Percentiles rank a stretch among this genome's conserved stretches.
phyloP scores from a whole-genome alignment of 495 filamentous ascomycete species.

The Aspergillus bertholletiae region DNA sequence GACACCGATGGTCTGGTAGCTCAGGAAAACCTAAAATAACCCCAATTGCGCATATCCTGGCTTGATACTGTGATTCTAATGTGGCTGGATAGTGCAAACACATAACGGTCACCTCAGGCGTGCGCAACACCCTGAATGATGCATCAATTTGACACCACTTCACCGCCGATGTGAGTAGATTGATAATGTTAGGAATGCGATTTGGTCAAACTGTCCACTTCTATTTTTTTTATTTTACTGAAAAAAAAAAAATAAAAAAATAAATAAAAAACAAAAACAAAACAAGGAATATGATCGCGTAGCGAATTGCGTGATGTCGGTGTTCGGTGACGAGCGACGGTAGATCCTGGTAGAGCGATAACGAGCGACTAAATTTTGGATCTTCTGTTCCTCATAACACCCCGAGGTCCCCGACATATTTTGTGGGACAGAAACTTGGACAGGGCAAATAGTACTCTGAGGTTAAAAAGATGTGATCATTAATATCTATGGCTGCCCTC shows the following conservation, averaged over 20 bases:
- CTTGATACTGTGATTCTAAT: background rate
- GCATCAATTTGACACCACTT: too few relatives aligned
- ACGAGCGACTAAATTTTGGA: background rate
- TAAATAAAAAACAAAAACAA: too few relatives aligned
- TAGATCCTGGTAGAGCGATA: background rate
- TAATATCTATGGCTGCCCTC: background rate
- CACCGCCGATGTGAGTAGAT: too few relatives aligned
- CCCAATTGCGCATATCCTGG: background rate
- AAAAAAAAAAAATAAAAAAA: too few relatives aligned
- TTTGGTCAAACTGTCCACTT: too few relatives aligned
- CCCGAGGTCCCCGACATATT: background rate
- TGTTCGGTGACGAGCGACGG: background rate
- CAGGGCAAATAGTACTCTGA: background rate
- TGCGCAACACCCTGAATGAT: too few relatives aligned
- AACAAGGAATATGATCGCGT: too few relatives aligned
- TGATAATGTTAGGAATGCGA: too few relatives aligned
- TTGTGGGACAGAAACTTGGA: too few relatives aligned
- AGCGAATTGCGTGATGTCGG: constrained; percentile 2
- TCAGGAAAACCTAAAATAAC: background rate
- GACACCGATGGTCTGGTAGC: background rate
- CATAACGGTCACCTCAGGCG: too few relatives aligned
- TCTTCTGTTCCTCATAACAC: background rate
- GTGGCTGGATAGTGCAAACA: too few relatives aligned
- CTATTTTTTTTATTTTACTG: too few relatives aligned
- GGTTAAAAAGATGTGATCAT: background rate